Conservation (phyloP, 306 rosid species). For the Vigna radiata region DNA sequence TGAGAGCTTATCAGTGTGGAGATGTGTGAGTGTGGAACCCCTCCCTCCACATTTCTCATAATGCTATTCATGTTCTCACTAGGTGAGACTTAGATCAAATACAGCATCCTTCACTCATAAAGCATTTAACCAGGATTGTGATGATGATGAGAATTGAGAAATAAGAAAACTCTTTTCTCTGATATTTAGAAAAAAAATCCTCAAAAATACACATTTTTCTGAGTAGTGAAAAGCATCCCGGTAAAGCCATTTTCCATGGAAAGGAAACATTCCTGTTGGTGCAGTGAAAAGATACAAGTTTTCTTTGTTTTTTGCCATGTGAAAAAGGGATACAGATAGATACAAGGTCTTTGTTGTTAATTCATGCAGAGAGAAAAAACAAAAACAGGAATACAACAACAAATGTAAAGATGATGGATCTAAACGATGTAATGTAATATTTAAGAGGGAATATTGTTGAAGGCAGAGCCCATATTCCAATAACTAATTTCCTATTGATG, state of each 20-base stretch:
- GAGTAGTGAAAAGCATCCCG: slow-evolving; percentile 37
- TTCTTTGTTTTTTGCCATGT: slow-evolving; percentile 3
- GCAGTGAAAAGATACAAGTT: slow-evolving; percentile 35
- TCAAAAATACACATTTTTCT: not conserved
- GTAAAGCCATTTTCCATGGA: slow-evolving; percentile 55
- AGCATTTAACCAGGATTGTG: not conserved
- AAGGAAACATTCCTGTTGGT: slow-evolving; percentile 20
- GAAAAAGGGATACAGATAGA: slow-evolving; percentile 25
- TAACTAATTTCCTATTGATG: slow-evolving; percentile 41
- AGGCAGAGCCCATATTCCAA: slow-evolving; percentile 43
- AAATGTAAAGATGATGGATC: slow-evolving; percentile 24
- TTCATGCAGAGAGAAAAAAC: slow-evolving; percentile 30
- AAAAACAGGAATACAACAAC: slow-evolving; percentile 39
- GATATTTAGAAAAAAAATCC: not conserved
- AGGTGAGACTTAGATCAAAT: no score
- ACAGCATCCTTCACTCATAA: no score
- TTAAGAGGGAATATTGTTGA: slow-evolving; percentile 26
- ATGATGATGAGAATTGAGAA: slow-evolving; percentile 15
- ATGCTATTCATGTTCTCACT: no score
- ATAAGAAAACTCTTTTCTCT: not conserved
- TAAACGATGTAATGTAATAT: slow-evolving; percentile 30
- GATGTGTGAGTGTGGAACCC: no score
- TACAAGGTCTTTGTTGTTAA: slow-evolving; percentile 29
- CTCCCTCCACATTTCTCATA: no score
- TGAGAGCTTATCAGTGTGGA: no score